Evolutionary conservation across 2,329 filamentous ascomycete species (phyloP).

Genomic region (Plenodomus lindquistii): DNA sequence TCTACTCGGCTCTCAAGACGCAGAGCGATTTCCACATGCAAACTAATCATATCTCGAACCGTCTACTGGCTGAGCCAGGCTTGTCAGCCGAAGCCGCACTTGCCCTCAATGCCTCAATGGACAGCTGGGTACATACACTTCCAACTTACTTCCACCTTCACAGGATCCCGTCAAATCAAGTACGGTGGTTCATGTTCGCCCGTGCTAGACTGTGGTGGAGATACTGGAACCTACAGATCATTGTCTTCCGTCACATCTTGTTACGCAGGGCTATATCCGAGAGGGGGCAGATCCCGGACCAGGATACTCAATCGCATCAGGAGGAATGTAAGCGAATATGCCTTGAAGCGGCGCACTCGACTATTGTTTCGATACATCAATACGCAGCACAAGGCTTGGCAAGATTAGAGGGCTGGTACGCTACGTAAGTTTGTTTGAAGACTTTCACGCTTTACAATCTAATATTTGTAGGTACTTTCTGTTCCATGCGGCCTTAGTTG

Average conservation of each 20-base stretch:
- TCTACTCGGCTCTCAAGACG: constrained; percentile 23
- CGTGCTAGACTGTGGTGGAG: constrained; percentile 30
- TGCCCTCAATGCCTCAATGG: constrained; percentile 20
- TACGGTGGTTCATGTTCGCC: constrained; percentile 26
- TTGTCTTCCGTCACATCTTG: constrained; percentile 29
- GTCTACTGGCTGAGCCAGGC: constrained; percentile 26
- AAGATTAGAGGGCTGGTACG: constrained; percentile 30
- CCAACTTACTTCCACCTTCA: constrained; percentile 22
- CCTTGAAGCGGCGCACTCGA: constrained; percentile 29
- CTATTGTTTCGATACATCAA: constrained; percentile 26
- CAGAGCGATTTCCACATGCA: constrained; percentile 30
- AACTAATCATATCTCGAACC: constrained; percentile 29
- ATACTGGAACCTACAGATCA: constrained; percentile 32
- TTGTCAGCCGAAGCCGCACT: constrained; percentile 30
- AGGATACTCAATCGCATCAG: constrained; percentile 19
- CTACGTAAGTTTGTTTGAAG: constrained; percentile 21
- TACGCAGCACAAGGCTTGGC: constrained; percentile 23
- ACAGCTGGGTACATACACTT: constrained; percentile 20
- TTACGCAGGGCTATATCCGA: constrained; percentile 26
- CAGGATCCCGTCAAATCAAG: constrained; percentile 7
- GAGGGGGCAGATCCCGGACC: constrained; percentile 22
- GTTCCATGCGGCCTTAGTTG: constrained; percentile 29
- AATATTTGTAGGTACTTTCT: constrained; percentile 23
- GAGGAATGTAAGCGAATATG: constrained; percentile 28
- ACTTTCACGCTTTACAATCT: neutral